Evolutionary conservation across 331 rosid species (phyloP), one percentile per base, ranked within the genome.

Genomic region (Saraca asoca): DNA sequence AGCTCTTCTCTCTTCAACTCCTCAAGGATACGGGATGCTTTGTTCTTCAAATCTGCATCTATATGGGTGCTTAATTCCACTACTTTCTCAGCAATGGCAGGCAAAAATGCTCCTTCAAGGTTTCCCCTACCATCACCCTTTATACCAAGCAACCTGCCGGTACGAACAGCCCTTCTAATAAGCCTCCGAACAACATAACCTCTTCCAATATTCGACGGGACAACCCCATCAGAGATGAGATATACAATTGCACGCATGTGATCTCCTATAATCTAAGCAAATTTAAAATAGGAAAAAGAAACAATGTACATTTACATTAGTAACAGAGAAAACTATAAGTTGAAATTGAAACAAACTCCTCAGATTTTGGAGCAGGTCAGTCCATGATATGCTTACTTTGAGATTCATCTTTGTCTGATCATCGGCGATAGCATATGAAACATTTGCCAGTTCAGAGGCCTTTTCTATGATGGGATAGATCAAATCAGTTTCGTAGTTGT

Each of bases 1-100:
- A 93, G 91, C 71, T 93, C 98, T 75, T 93, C 98, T 83, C 95
- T 85, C 85, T 82, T 90, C 75, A 93, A 71, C 87, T 93, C 98
- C 74, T 87, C 88, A 64, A 84, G 76, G 76, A 93, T 90, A 15
- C 69, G 82, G 62, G 87, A 58, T 76, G 87, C 75, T 62, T 85
- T 84, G 67, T 62, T 75, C 64, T 83, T 86, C 18, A 93, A 78
- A 71, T 93, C 95, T 3, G 63, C 75, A 71, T 90, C 89, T 48
- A 93, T 82, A 41, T 76, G 45, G 50, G 81, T 57, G 75, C 96
- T 90, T 80, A 93, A 76, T 67, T 86, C 96, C 72, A 93, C 76
- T 53, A 86, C 98, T 81, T 82, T 84, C 77, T 66, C 77, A 20
- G 98, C 98, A 74, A 93, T 75, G 60, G 66, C 72, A 14, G 96